These are phyloP conservation scores for Gamsiella multidivaricata DNA, from an alignment of 192 early-diverging fungal genomes.

Conservation along the genomic window DNA sequence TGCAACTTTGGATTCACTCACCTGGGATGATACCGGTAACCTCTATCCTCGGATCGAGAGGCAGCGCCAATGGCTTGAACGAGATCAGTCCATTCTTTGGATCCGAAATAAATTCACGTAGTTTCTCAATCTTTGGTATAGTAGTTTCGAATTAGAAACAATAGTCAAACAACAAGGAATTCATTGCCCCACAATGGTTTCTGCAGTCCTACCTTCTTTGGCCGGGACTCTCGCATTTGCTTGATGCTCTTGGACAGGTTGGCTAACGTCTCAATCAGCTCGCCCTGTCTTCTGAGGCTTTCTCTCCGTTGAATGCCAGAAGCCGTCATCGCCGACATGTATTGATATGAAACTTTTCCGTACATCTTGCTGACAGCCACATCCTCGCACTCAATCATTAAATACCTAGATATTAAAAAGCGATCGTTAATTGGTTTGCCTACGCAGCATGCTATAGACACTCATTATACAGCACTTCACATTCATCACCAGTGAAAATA, in stretches of 20 bases:
- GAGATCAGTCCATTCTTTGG: conserved; percentile 83
- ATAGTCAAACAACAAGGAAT: neutral
- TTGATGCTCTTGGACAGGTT: conserved; percentile 81
- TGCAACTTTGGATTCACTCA: too few species aligned
- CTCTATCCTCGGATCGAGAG: conserved; percentile 89
- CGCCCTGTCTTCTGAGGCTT: conserved; percentile 82
- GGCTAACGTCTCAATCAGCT: conserved; percentile 82
- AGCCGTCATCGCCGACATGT: conserved; percentile 73
- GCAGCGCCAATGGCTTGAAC: conserved; percentile 88
- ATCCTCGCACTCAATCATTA: conserved; percentile 97
- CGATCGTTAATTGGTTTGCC: too few species aligned
- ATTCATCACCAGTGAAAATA: conserved; percentile 88
- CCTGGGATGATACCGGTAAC: conserved; percentile 90
- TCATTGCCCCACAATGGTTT: neutral
- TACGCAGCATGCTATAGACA: neutral
- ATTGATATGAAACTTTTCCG: conserved; percentile 87
- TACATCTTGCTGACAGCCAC: conserved; percentile 85
- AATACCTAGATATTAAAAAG: conserved; percentile 67
- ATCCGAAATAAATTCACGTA: conserved; percentile 82
- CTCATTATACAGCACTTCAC: neutral
- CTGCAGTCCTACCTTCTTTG: conserved; percentile 76
- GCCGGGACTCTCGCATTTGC: conserved; percentile 82
- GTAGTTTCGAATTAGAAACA: neutral
- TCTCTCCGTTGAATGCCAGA: conserved; percentile 72
- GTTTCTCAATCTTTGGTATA: conserved; percentile 76